phyloP scores from a whole-genome alignment of 2,329 filamentous ascomycete genomes.

The Nannizzia gypsea region DNA sequence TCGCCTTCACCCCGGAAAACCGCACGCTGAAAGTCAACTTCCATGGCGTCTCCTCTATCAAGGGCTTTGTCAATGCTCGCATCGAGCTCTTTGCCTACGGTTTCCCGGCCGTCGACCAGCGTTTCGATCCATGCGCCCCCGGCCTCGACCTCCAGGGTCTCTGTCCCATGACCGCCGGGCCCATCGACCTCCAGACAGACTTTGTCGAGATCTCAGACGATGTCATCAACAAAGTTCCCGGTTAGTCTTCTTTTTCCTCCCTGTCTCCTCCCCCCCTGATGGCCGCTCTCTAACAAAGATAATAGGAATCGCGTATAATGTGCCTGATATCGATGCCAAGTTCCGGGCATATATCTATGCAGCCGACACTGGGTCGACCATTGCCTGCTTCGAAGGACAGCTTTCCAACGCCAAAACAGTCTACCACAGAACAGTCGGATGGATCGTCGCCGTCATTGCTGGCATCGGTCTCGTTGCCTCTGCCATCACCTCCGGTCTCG shows the following conservation, averaged over 20 bases:
- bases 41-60: slow-evolving; percentile 69
- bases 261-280: neutral
- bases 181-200: slow-evolving; percentile 61
- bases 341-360: slow-evolving; percentile 72
- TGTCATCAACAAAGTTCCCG: slow-evolving; percentile 57
- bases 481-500: slow-evolving; percentile 76
- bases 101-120: slow-evolving; percentile 55
- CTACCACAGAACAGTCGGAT: slow-evolving; percentile 75
- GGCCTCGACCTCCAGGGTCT: slow-evolving; percentile 55
- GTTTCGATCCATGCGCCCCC: slow-evolving; percentile 60
- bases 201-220: slow-evolving; percentile 44
- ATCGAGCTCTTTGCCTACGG: slow-evolving; percentile 72
- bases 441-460: slow-evolving; percentile 78
- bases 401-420: slow-evolving; percentile 90
- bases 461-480: slow-evolving; percentile 73
- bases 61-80: slow-evolving; percentile 69
- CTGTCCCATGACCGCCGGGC: slow-evolving; percentile 82
- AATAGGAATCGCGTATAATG: slow-evolving; percentile 65
- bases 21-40: slow-evolving; percentile 61
- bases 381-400: slow-evolving; percentile 78
- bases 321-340: slow-evolving; percentile 81
- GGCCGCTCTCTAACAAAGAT: neutral
- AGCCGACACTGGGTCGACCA: slow-evolving; percentile 48
- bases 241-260: slow-evolving; percentile 33
- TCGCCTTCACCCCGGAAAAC: slow-evolving; percentile 55